phyloP scores from a whole-genome alignment of 2,329 filamentous ascomycete genomes.

The Dactylellina cionopaga region DNA sequence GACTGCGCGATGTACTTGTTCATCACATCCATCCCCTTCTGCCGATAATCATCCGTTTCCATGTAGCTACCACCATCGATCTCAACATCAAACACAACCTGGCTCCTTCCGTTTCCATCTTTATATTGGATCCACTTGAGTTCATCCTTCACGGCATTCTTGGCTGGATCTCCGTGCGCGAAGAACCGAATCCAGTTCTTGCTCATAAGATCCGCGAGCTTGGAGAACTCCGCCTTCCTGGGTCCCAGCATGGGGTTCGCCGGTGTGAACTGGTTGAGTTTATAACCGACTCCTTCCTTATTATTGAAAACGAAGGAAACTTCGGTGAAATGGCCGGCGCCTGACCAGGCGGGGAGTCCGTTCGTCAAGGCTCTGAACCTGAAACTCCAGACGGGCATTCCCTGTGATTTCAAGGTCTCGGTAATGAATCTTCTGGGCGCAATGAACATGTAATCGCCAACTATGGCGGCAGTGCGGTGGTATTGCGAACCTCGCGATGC shows the following conservation, averaged over 20 bases:
- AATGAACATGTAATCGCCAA: conserved; percentile 68
- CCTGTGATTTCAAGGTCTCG: conserved; percentile 65
- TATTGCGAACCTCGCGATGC: conserved; percentile 67
- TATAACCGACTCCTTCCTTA: conserved; percentile 55
- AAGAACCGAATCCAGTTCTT: conserved; percentile 32
- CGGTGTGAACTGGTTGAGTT: background rate
- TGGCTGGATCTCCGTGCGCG: background rate
- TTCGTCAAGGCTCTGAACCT: conserved; percentile 69
- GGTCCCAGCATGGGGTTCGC: conserved; percentile 23
- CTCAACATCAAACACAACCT: conserved; percentile 59
- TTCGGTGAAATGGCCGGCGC: conserved; percentile 67
- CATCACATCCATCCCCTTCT: conserved; percentile 59
- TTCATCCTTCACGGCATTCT: conserved; percentile 22
- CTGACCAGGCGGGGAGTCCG: conserved; percentile 62
- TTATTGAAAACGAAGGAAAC: conserved; percentile 61
- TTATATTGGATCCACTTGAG: conserved; percentile 58
- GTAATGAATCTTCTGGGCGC: conserved; percentile 67
- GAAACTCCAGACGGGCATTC: conserved; percentile 69
- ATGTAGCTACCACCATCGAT: conserved; percentile 57
- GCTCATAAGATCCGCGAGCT: conserved; percentile 17
- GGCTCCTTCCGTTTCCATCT: conserved; percentile 55
- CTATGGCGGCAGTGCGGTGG: conserved; percentile 67
- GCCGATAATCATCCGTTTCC: conserved; percentile 59
- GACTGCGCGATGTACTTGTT: conserved; percentile 35
- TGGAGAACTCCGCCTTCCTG: conserved; percentile 55